Base-by-base conservation (phyloP, 176 grass and related monocot genomes). In the Canna indica region DNA sequence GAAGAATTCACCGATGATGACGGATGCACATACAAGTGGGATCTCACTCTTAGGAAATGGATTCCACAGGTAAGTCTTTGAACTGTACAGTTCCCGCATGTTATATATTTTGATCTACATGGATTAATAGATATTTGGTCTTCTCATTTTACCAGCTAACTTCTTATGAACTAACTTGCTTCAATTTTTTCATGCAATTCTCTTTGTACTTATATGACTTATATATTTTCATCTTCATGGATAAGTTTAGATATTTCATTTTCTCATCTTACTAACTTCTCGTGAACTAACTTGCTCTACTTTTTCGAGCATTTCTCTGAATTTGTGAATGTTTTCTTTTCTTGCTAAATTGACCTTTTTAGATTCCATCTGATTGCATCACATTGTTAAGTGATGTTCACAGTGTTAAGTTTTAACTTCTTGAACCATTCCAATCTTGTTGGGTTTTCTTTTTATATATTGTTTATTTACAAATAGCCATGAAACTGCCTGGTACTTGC, bases 1-100 rank as follows among this genome's bases (percentile, higher is more conserved):
- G 78, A 99, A 47, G 94, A 99, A 79, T 99, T 99, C 70, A 99
- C 89, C 59, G 94, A 99, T 72, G 89, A 99, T 68, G 86, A 99
- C 45, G 94, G 94, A 48, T 92, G 86, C 45, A 75, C 87, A 77
- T 99, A 93, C 78, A 92, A 99, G 71, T 99, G 94, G 94, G 89
- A 99, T 58, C 75, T 73, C 65, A 44, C n/a, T 11, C 73, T 92
- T 71, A 82, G 82, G 80, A 90, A 80, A 80, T 93, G 87, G 89
- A 89, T 83, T 92, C 94, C 94, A 74, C 93, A 97, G 85, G 94
- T 93, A 78, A 93, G 89, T 90, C 32, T 59, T 78, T 9, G 12
- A 47, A 30, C 27, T 47, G 9, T 3, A 70, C 42, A 31, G 15
- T 70, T 30, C 27, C 17, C 1, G 1, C 16, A 45, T 13, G 27